A percentile compares a stretch with the other conserved stretches of the same genome.
phyloP scores from a whole-genome alignment of 768 basidiomycete genomes.

The Termitomyces sp. region DNA sequence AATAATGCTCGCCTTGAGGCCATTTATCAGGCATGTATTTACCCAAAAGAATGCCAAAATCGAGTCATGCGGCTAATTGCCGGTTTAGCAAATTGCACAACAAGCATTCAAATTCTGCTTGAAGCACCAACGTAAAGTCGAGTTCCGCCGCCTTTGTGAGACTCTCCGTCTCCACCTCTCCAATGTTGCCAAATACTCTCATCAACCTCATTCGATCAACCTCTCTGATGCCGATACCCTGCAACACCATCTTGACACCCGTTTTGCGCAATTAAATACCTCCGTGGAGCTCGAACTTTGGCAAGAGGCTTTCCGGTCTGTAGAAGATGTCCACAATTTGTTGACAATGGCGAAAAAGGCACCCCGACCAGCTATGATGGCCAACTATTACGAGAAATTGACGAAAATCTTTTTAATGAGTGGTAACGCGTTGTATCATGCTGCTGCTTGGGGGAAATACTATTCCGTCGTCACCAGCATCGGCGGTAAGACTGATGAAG shows the following conservation, averaged over 20 bases:
- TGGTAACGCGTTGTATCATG: slow-evolving; percentile 92
- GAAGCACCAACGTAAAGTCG: slow-evolving; percentile 89
- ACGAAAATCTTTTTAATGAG: slow-evolving; percentile 95
- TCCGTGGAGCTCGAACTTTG: slow-evolving; percentile 97
- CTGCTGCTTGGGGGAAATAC: slow-evolving; percentile 91
- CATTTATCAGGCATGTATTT: slow-evolving; percentile 79
- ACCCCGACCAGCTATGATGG: slow-evolving; percentile 94
- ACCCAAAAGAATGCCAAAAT: neutral
- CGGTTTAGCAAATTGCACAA: slow-evolving; percentile 79
- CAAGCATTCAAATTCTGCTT: slow-evolving; percentile 98
- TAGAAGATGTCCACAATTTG: slow-evolving; percentile 96
- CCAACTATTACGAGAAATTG: slow-evolving; percentile 97
- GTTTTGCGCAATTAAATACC: slow-evolving; percentile 93
- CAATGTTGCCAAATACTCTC: slow-evolving; percentile 92
- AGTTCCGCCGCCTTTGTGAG: slow-evolving; percentile 95
- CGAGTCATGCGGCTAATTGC: neutral
- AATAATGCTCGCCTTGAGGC: slow-evolving; percentile 89
- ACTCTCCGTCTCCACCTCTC: slow-evolving; percentile 91
- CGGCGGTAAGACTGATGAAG: slow-evolving; percentile 72
- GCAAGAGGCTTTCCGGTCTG: slow-evolving; percentile 98
- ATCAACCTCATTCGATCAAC: slow-evolving; percentile 93
- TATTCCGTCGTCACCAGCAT: slow-evolving; percentile 66
- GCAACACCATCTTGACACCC: slow-evolving; percentile 93
- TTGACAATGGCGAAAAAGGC: slow-evolving; percentile 92
- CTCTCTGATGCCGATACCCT: slow-evolving; percentile 92